Conservation (phyloP, 257 asterid genomes). For the Craterostigma plantagineum region DNA sequence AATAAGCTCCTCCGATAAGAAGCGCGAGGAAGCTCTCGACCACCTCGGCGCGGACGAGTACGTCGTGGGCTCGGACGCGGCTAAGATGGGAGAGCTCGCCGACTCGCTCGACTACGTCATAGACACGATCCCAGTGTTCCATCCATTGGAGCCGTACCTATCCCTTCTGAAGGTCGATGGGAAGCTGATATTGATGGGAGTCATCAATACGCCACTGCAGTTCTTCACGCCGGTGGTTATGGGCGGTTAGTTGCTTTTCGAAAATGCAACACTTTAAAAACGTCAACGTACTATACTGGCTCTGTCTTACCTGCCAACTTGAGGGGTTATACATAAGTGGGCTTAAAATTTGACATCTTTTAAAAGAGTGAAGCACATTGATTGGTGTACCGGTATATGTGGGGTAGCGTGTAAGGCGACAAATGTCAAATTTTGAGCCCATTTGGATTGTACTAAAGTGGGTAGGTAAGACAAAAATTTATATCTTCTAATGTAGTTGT, state of each 20-base stretch:
- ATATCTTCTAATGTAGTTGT: no score
- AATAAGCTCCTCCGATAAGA: slow-evolving; percentile 24
- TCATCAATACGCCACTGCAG: slow-evolving; percentile 18
- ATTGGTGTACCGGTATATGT: no score
- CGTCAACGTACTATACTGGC: no score
- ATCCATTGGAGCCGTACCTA: slow-evolving; percentile 14
- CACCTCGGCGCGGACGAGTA: slow-evolving; percentile 24
- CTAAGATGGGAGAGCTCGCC: slow-evolving; percentile 14
- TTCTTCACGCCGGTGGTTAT: slow-evolving; percentile 16
- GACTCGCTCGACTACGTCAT: slow-evolving; percentile 25
- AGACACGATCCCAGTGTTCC: slow-evolving; percentile 27
- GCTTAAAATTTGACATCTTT: no score
- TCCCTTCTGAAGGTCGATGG: slow-evolving; percentile 22
- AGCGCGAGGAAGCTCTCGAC: slow-evolving; percentile 17
- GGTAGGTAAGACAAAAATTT: no score
- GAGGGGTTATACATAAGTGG: no score
- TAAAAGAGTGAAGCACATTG: no score
- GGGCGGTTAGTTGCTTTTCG: slow-evolving; percentile 12
- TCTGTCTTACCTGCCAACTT: no score
- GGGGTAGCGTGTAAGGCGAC: no score
- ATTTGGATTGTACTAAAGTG: no score
- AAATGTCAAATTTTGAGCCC: no score
- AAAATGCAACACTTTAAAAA: no score
- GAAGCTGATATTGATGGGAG: slow-evolving; percentile 21
- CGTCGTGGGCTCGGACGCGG: slow-evolving; percentile 13